phyloP scores from a whole-genome alignment of 192 early-diverging fungal genomes.

The Bifiguratus adelaidae region DNA sequence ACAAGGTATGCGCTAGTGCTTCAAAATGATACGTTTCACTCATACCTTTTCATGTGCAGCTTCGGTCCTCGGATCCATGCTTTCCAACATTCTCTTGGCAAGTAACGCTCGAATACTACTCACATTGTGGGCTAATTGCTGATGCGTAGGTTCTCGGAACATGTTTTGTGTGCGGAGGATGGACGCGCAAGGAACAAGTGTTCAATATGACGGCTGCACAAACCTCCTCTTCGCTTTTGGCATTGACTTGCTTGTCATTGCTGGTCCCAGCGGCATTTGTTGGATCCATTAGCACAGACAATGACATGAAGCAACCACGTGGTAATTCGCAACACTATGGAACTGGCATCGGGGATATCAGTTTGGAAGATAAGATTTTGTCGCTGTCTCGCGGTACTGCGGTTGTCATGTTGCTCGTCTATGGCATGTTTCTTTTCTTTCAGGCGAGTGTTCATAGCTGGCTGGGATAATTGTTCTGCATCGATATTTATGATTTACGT shows the following conservation, averaged over 20 bases:
- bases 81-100: constrained; percentile 86
- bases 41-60: constrained; percentile 23
- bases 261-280: constrained; percentile 63
- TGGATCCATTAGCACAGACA: no score
- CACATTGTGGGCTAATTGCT: not conserved
- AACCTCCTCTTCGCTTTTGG: constrained; percentile 54
- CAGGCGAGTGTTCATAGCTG: constrained; percentile 23
- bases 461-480: not conserved
- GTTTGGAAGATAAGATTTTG: constrained; percentile 26
- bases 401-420: constrained; percentile 58
- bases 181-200: constrained; percentile 46
- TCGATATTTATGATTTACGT: not conserved
- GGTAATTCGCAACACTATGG: no score
- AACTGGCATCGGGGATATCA: constrained; percentile 25
- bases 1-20: constrained; percentile 25
- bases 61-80: constrained; percentile 80
- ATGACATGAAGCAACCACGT: no score
- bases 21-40: not conserved
- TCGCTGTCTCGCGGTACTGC: constrained; percentile 54
- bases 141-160: constrained; percentile 49
- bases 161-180: constrained; percentile 78
- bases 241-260: constrained; percentile 51
- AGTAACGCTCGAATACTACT: not conserved
- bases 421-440: constrained; percentile 66
- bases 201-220: constrained; percentile 54